Base-by-base conservation (phyloP, 768 basidiomycete genomes). In the Boletus fagicola region DNA sequence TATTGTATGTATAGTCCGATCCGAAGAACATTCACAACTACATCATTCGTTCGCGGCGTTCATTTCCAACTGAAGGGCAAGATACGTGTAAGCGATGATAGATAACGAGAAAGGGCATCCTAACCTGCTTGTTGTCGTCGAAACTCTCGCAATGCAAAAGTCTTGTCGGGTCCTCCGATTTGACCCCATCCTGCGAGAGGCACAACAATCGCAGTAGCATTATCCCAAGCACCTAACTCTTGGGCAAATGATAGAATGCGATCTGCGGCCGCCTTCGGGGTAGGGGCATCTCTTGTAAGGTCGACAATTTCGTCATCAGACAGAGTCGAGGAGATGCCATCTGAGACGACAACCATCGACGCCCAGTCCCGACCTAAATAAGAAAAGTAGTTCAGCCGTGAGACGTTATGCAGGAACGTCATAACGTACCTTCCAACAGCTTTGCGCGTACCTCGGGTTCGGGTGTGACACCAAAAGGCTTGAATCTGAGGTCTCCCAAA, bases 231-330 rank as follows among this genome's bases (percentile, higher is more conserved):
- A 33, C 90, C 88, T 46, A 94, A 74, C 58, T 94, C 92, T 73
- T 98, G 90, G 1, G 92, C 88, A 67, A 93, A 98, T 22, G 84
- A 74, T 7, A 98, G 75, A 43, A 98, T 94, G 15, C 81, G 80
- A 31, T 88, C 80, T 4, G 96, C 95, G n/a, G 93, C 95, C 31
- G 74, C 73, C 65, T 83, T 85, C 0, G 96, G 96, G 63, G 86
- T 83, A 10, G 75, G 69, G 8, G 88, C 84, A 45, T 78, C 78
- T 49, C 94, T 80, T 7, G 87, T 88, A 44, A 99, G 84, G 71
- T 98, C 97, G 33, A 92, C 85, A 58, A 99, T 88, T 74, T 99
- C 97, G 59, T 92, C 90, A 69, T 98, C 94, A 0, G 94, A 94
- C 43, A 97, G 80, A 46, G 91, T 82, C 36, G 92, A 92, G 1